Conservation (phyloP, 352 stramenopile genomes). For the Albugo candida region DNA sequence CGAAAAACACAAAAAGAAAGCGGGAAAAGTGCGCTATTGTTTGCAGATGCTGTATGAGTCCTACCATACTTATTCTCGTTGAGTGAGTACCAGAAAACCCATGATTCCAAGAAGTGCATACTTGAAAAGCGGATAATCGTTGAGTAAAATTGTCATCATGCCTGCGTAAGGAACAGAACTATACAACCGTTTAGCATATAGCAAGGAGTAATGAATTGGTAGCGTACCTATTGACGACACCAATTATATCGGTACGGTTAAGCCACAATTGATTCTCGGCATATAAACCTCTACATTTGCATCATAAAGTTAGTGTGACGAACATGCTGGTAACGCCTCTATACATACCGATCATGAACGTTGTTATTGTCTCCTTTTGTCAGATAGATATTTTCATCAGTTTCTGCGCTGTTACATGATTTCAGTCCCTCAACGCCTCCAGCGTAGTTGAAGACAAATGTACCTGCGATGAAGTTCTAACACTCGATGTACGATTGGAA, state of each 20-base stretch:
- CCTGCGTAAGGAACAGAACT: constrained; percentile 93
- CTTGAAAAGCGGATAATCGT: constrained; percentile 98
- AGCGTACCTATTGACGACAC: constrained; percentile 31
- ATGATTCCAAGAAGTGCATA: constrained; percentile 59
- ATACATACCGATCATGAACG: constrained; percentile 85
- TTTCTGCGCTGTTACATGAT: constrained; percentile 20
- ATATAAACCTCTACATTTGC: constrained; percentile 76
- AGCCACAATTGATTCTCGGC: constrained; percentile 96
- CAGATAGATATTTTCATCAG: constrained; percentile 87
- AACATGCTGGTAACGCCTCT: background rate
- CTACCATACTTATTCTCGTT: constrained; percentile 30
- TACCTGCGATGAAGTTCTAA: constrained; percentile 90
- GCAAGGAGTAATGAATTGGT: constrained; percentile 1
- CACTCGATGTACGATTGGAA: constrained; percentile 98
- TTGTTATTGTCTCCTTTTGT: constrained; percentile 99
- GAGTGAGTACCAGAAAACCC: constrained; percentile 61
- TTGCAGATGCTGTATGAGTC: too few relatives aligned
- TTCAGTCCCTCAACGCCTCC: constrained; percentile 6
- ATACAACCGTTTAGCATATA: constrained; percentile 2
- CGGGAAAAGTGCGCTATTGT: too few relatives aligned
- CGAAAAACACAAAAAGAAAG: too few relatives aligned
- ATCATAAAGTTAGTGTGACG: background rate
- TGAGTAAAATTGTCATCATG: constrained; percentile 98
- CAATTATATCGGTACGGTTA: constrained; percentile 95
- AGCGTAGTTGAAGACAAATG: constrained; percentile 4